A percentile compares a stretch with the other conserved stretches of the same genome.
Evolutionary conservation across 352 stramenopile species (phyloP).

Genomic region (Globisporangium parvum): DNA sequence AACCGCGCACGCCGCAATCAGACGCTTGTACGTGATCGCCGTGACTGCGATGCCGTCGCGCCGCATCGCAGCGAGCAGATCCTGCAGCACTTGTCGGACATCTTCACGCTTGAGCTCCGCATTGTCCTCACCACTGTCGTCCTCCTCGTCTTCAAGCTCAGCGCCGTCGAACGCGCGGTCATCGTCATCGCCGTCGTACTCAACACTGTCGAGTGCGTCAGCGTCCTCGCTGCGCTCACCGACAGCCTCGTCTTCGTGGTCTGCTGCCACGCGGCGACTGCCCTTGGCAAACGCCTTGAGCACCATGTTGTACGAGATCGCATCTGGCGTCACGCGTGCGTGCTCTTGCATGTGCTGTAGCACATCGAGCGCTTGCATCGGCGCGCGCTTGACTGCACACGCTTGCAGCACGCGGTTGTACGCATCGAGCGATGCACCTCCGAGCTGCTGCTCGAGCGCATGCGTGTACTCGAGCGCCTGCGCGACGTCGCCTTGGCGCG

Average conservation of each 20-base stretch:
- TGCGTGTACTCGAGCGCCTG: slow-evolving; percentile 30
- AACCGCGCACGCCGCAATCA: slow-evolving; percentile 32
- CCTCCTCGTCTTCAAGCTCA: neutral
- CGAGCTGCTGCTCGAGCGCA: slow-evolving; percentile 41
- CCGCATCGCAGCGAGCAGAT: slow-evolving; percentile 33
- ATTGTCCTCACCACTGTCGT: neutral
- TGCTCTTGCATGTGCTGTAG: slow-evolving; percentile 30
- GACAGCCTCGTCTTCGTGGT: slow-evolving; percentile 16
- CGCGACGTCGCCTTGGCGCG: slow-evolving; percentile 36
- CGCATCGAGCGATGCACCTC: slow-evolving; percentile 26
- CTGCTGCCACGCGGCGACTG: slow-evolving; percentile 13
- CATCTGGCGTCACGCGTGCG: slow-evolving; percentile 22
- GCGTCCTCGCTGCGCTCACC: slow-evolving; percentile 11
- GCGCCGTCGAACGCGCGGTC: neutral
- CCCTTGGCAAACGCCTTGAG: slow-evolving; percentile 43
- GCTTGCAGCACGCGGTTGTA: slow-evolving; percentile 59
- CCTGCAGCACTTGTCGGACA: slow-evolving; percentile 10
- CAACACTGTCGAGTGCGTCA: slow-evolving; percentile 12
- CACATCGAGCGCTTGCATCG: slow-evolving; percentile 34
- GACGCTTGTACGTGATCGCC: slow-evolving; percentile 24
- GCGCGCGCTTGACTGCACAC: slow-evolving; percentile 32
- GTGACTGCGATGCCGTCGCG: slow-evolving; percentile 4
- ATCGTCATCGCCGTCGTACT: neutral
- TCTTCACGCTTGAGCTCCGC: neutral
- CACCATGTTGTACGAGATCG: slow-evolving; percentile 51